These are phyloP conservation scores for Nelumbo lutea DNA, from an alignment of 164 flowering plant species.

Conservation along the genomic window DNA sequence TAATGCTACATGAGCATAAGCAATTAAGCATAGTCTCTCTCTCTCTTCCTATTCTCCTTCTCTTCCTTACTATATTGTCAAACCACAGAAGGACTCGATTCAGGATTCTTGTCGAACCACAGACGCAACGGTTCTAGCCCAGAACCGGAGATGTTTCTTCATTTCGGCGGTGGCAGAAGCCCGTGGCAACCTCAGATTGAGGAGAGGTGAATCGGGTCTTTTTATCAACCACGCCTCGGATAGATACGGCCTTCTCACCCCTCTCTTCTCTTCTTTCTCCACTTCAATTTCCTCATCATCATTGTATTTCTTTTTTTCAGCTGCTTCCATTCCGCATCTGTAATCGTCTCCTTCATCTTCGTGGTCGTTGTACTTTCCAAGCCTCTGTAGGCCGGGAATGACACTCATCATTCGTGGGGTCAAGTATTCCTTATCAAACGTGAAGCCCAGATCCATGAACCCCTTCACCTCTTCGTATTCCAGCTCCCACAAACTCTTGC, in stretches of 20 bases:
- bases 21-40: no score
- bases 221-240: constrained; percentile 67
- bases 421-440: constrained; percentile 42
- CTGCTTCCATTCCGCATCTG: not conserved
- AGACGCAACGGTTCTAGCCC: constrained; percentile 66
- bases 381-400: constrained; percentile 56
- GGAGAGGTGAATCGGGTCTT: constrained; percentile 45
- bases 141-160: constrained; percentile 51
- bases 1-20: no score
- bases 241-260: constrained; percentile 44
- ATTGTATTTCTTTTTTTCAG: no score
- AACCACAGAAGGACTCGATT: no score
- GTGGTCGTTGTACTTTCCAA: constrained; percentile 4
- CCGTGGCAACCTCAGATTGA: constrained; percentile 37
- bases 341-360: not conserved
- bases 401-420: constrained; percentile 43
- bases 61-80: no score
- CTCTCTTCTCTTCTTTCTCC: constrained; percentile 8
- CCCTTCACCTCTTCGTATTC: constrained; percentile 69
- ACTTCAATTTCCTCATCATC: constrained; percentile 7
- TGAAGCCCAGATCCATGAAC: constrained; percentile 67
- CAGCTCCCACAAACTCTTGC: constrained; percentile 42
- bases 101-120: no score
- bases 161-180: constrained; percentile 28
- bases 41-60: no score